Evolutionary conservation across 805 yeast species (phyloP).

Genomic region (Spathaspora sp.): DNA sequence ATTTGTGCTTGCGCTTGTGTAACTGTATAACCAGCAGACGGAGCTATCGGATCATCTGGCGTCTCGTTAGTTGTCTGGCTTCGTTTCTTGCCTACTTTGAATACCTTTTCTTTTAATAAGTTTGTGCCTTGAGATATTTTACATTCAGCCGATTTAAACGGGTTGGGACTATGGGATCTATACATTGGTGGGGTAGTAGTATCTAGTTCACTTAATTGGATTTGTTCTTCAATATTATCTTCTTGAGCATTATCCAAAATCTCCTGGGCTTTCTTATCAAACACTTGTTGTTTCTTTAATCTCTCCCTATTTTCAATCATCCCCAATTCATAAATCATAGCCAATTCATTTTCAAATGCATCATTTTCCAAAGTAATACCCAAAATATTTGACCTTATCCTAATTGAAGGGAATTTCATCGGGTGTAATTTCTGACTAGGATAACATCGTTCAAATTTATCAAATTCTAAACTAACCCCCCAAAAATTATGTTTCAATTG

Average conservation of each 20-base stretch:
- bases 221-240: slow-evolving; percentile 6
- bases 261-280: slow-evolving; percentile 25
- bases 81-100: neutral
- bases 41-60: neutral
- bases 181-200: slow-evolving; percentile 1
- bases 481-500: slow-evolving; percentile 55
- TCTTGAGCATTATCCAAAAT: slow-evolving; percentile 15
- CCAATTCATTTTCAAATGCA: slow-evolving; percentile 78
- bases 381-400: slow-evolving; percentile 52
- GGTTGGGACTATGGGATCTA: neutral
- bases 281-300: slow-evolving; percentile 42
- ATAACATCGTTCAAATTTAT: slow-evolving; percentile 30
- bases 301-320: slow-evolving; percentile 61
- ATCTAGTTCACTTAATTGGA: slow-evolving; percentile 7
- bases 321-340: slow-evolving; percentile 64
- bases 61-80: neutral
- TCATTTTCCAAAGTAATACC: slow-evolving; percentile 78
- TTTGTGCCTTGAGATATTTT: neutral
- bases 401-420: slow-evolving; percentile 51
- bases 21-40: slow-evolving; percentile 1
- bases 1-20: slow-evolving; percentile 26
- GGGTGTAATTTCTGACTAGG: slow-evolving; percentile 36
- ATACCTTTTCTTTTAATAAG: neutral
- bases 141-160: neutral
- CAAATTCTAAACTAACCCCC: slow-evolving; percentile 16